Evolutionary conservation across 2,329 filamentous ascomycete species (phyloP).

Genomic region (Neonectria faginata): DNA sequence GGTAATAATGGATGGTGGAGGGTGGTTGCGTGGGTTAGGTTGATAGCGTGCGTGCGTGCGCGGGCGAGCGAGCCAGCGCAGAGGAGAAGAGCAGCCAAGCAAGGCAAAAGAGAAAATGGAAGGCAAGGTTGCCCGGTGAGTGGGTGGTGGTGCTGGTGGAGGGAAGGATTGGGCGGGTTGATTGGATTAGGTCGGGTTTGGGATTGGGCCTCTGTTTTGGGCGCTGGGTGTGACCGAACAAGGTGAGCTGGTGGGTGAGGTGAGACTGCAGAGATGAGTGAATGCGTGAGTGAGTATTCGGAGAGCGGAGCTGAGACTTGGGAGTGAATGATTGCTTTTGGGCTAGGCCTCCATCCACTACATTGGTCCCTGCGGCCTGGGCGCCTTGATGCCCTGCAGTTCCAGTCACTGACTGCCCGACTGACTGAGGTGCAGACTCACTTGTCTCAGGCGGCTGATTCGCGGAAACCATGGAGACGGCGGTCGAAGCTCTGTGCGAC

Average conservation of each 20-base stretch:
- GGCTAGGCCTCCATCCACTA: constrained; percentile 6
- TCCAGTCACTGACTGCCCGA: neutral
- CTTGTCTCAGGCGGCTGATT: constrained; percentile 20
- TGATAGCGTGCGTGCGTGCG: neutral
- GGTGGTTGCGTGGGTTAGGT: neutral
- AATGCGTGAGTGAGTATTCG: too few species aligned
- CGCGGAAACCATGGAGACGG: neutral
- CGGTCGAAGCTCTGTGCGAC: constrained; percentile 4
- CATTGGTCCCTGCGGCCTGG: constrained; percentile 17
- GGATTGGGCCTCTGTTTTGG: constrained; percentile 21
- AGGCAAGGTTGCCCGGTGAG: constrained; percentile 9
- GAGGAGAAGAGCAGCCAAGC: neutral
- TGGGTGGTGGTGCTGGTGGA: neutral
- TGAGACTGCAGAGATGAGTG: constrained; percentile 1
- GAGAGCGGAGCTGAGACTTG: constrained; percentile 11
- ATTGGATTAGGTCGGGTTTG: constrained; percentile 35
- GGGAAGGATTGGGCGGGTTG: constrained; percentile 28
- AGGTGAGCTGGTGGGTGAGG: constrained; percentile 9
- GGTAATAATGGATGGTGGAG: too few species aligned
- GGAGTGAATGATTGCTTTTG: constrained; percentile 3
- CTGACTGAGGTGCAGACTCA: neutral
- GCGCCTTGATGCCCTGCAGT: neutral
- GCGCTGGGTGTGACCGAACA: constrained; percentile 4
- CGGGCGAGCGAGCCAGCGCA: constrained; percentile 9
- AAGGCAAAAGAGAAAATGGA: constrained; percentile 1